A percentile compares a stretch with the other conserved stretches of the same genome.
Evolutionary conservation across 2,329 filamentous ascomycete genomes (phyloP).

Genomic region (Pseudovirgaria hyperparasitica): DNA sequence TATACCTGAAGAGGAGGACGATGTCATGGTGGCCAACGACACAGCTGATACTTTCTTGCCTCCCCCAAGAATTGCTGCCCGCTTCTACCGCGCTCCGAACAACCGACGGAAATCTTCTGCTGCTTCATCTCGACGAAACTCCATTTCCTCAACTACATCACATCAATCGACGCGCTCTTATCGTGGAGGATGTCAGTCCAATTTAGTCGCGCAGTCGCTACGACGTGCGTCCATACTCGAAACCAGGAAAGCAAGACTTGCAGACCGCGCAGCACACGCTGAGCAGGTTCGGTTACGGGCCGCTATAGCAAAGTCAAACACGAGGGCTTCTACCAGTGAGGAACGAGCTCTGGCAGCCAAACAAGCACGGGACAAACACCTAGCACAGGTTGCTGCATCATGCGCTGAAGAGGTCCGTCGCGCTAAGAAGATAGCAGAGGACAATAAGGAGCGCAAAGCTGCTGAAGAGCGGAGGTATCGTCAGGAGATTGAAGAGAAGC

Average conservation of each 20-base stretch:
- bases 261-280: slow-evolving; percentile 68
- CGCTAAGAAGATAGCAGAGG: slow-evolving; percentile 71
- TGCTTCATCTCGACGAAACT: slow-evolving; percentile 67
- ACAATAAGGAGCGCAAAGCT: slow-evolving; percentile 68
- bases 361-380: slow-evolving; percentile 64
- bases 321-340: slow-evolving; percentile 55
- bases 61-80: slow-evolving; percentile 64
- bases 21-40: slow-evolving; percentile 25
- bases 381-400: slow-evolving; percentile 68
- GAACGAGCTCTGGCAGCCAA: slow-evolving; percentile 67
- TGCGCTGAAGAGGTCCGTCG: slow-evolving; percentile 75
- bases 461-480: slow-evolving; percentile 58
- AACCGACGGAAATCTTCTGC: slow-evolving; percentile 62
- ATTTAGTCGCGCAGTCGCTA: slow-evolving; percentile 65
- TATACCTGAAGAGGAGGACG: slow-evolving; percentile 28
- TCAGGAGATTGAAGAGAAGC: slow-evolving; percentile 65
- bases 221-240: slow-evolving; percentile 71
- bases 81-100: slow-evolving; percentile 56
- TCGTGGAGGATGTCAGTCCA: slow-evolving; percentile 50
- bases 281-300: slow-evolving; percentile 71
- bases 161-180: slow-evolving; percentile 50
- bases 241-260: slow-evolving; percentile 65
- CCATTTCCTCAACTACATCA: slow-evolving; percentile 63
- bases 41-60: slow-evolving; percentile 42
- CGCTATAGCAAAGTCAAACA: slow-evolving; percentile 58